A percentile compares a stretch with the other conserved stretches of the same genome.
These are phyloP conservation scores for Aurinia saxatilis DNA, from an alignment of 345 rosid genomes.

Conservation along the genomic window DNA sequence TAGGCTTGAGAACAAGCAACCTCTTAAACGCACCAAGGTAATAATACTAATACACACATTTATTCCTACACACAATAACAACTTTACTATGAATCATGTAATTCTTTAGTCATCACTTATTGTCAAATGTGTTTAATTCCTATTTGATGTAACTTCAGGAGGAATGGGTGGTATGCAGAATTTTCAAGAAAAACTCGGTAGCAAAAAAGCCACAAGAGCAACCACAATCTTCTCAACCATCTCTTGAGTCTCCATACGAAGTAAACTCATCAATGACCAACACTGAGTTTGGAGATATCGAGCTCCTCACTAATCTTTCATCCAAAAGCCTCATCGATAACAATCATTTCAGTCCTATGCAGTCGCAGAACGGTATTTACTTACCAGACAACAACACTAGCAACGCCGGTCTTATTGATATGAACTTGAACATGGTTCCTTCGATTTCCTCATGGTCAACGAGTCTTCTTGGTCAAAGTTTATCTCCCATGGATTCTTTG, in stretches of 20 bases:
- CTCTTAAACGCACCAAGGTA: slow-evolving; percentile 60
- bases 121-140: background rate
- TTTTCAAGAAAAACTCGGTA: slow-evolving; percentile 52
- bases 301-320: background rate
- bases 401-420: background rate
- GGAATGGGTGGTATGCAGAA: slow-evolving; percentile 86
- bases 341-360: background rate
- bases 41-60: background rate
- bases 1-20: slow-evolving; percentile 64
- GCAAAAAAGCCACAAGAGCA: background rate
- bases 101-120: background rate
- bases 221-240: slow-evolving; percentile 2
- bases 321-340: background rate
- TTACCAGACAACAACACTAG: background rate
- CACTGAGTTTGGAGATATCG: slow-evolving; percentile 2
- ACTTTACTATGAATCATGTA: background rate
- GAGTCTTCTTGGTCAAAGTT: slow-evolving; percentile 14
- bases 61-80: background rate
- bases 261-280: slow-evolving; percentile 4
- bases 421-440: background rate
- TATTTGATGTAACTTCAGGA: slow-evolving; percentile 37
- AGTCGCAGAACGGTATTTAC: background rate
- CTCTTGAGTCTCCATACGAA: slow-evolving; percentile 4
- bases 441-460: slow-evolving; percentile 14
- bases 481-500: slow-evolving; percentile 15